Percentiles rank a stretch among this genome's conserved stretches.
phyloP scores from a whole-genome alignment of 106 monocot species.

The Acanthochlamys bracteata region DNA sequence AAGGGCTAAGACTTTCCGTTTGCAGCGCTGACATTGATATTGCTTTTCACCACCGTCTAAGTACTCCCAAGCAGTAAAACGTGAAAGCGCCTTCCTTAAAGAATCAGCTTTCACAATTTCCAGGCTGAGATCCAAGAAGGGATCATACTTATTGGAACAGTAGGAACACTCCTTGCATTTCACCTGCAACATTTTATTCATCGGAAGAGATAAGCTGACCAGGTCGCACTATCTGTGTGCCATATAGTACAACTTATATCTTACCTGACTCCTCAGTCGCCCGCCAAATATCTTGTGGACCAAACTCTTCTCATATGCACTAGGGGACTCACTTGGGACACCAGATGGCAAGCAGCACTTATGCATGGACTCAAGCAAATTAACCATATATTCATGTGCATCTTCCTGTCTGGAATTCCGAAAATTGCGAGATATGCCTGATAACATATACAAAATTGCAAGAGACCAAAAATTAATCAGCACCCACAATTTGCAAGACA shows the following conservation, averaged over 20 bases:
- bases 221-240: not conserved
- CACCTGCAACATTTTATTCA: slow-evolving; percentile 43
- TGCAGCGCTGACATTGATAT: slow-evolving; percentile 81
- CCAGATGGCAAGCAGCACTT: slow-evolving; percentile 96
- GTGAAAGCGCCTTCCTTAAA: slow-evolving; percentile 56
- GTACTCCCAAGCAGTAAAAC: slow-evolving; percentile 72
- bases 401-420: slow-evolving; percentile 90
- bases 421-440: slow-evolving; percentile 89
- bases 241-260: not conserved
- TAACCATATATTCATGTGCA: slow-evolving; percentile 98
- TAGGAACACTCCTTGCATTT: slow-evolving; percentile 71
- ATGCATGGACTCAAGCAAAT: slow-evolving; percentile 94
- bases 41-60: slow-evolving; percentile 84
- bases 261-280: slow-evolving; percentile 88
- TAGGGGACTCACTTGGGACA: slow-evolving; percentile 69
- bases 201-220: not conserved
- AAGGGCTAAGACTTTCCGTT: slow-evolving; percentile 71
- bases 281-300: slow-evolving; percentile 99
- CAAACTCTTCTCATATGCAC: slow-evolving; percentile 95
- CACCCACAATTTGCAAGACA: not conserved
- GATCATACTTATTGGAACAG: slow-evolving; percentile 82
- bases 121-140: slow-evolving; percentile 89
- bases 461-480: not conserved
- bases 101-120: slow-evolving; percentile 79
- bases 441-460: slow-evolving; percentile 18